These are phyloP conservation scores for Rhizopogon rudus DNA, from an alignment of 768 basidiomycete species.

Conservation along the genomic window DNA sequence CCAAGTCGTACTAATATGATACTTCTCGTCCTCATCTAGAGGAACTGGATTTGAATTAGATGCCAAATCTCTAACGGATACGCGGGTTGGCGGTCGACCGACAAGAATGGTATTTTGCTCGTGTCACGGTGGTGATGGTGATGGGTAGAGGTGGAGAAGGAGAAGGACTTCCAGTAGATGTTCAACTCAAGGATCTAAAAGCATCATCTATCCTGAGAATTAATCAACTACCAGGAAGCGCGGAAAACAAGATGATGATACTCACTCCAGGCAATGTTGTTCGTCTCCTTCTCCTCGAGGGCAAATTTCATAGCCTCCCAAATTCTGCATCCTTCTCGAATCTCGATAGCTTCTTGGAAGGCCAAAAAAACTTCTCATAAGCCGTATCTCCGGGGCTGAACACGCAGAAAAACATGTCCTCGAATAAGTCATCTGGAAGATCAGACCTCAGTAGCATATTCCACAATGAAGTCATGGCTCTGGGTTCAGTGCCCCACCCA, in stretches of 20 bases:
- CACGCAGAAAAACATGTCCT: slow-evolving; percentile 69
- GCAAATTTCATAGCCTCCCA: slow-evolving; percentile 69
- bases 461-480: slow-evolving; percentile 78
- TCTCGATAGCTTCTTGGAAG: slow-evolving; percentile 73
- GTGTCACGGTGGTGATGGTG: slow-evolving; percentile 17
- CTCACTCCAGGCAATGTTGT: slow-evolving; percentile 77
- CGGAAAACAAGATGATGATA: background rate
- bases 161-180: slow-evolving; percentile 42
- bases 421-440: slow-evolving; percentile 73
- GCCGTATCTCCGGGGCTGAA: slow-evolving; percentile 85
- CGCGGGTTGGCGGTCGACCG: slow-evolving; percentile 25
- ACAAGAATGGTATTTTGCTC: background rate
- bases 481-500: slow-evolving; percentile 78
- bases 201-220: slow-evolving; percentile 62
- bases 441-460: slow-evolving; percentile 69
- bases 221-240: slow-evolving; percentile 1
- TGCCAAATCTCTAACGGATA: slow-evolving; percentile 6
- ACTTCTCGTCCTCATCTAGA: slow-evolving; percentile 30
- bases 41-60: slow-evolving; percentile 23
- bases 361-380: slow-evolving; percentile 92
- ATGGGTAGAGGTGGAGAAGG: slow-evolving; percentile 47
- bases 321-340: slow-evolving; percentile 52
- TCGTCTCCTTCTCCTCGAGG: slow-evolving; percentile 80
- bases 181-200: slow-evolving; percentile 63
- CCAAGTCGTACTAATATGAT: slow-evolving; percentile 36